Base-by-base conservation (phyloP, 768 basidiomycete genomes). In the Lactarius pseudohatsudake region DNA sequence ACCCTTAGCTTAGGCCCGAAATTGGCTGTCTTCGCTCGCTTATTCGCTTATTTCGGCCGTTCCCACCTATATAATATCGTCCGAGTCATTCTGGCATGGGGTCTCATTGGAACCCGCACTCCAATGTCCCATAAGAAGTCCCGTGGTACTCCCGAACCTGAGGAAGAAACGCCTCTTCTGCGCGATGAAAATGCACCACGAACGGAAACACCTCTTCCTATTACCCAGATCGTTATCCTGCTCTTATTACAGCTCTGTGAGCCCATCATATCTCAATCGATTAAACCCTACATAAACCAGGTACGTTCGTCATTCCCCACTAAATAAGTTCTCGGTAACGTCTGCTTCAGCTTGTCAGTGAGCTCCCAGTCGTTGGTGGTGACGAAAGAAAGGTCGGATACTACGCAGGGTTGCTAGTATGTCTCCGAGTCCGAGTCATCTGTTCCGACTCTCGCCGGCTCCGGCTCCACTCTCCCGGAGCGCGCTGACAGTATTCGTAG, bases 391-490 rank as follows among this genome's bases (percentile, higher is more conserved):
- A 77, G 72, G 80, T 82, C 20, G 81, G 81, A 34, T 83, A 83
- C 71, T 83, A 82, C 68, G 82, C 81, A 2, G 81, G 81, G 11
- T 57, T 82, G 63, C 80, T 82, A 41, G 81, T 82, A 70, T 65
- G 82, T 78, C 59, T 28, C 10, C 38, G 3, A n/a, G n/a, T n/a
- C n/a, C n/a, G n/a, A n/a, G n/a, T n/a, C n/a, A n/a, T n/a, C n/a
- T n/a, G n/a, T 0, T 6, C 10, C 32, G 32, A 36, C 36, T 36
- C 36, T 36, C 36, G 11, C 32, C 8, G 32, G 32, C 8, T 36
- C 36, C 10, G 36, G 8, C 13, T 7, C 30, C 47, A 26, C 43
- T 11, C 43, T 15, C 26, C 28, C 40, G 40, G 15, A 6, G 15
- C 16, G 8, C 38, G 15, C 20, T 43, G 40, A 41, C 40, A 28